phyloP scores from a whole-genome alignment of 805 yeast species.

The Isabelozyma pseudorhagii region DNA sequence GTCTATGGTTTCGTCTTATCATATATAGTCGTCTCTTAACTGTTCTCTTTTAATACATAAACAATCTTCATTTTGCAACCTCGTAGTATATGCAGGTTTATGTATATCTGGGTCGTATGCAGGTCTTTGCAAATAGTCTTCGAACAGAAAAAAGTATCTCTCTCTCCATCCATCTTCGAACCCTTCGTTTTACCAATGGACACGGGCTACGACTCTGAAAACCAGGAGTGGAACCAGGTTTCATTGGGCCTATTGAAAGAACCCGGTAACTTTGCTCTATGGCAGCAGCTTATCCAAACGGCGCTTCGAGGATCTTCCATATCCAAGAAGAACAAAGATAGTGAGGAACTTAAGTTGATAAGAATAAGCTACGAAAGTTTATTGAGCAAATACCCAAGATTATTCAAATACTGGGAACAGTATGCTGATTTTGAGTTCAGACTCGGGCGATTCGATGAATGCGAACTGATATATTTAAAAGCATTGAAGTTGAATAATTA shows the following conservation, averaged over 20 bases:
- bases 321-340: conserved; percentile 32
- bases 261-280: conserved; percentile 33
- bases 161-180: too few relatives aligned
- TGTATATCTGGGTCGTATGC: neutral
- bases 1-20: neutral
- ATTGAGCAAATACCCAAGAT: conserved; percentile 45
- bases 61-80: neutral
- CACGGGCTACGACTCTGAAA: neutral
- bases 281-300: conserved; percentile 33
- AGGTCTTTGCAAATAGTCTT: neutral
- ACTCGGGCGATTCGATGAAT: conserved; percentile 38
- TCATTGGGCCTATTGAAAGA: conserved; percentile 28
- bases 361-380: conserved; percentile 40
- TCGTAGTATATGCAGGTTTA: neutral
- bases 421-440: conserved; percentile 48
- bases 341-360: conserved; percentile 26
- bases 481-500: conserved; percentile 36
- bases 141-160: too few relatives aligned
- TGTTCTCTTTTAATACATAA: neutral
- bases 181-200: neutral
- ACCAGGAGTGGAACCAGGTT: conserved; percentile 5
- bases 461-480: conserved; percentile 34
- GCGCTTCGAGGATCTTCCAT: conserved; percentile 25
- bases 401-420: conserved; percentile 57
- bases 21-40: neutral